Percentiles rank a stretch among this genome's conserved stretches.
These are phyloP conservation scores for Salvia rosmarinus DNA, from an alignment of 257 asterid species.

Conservation along the genomic window DNA sequence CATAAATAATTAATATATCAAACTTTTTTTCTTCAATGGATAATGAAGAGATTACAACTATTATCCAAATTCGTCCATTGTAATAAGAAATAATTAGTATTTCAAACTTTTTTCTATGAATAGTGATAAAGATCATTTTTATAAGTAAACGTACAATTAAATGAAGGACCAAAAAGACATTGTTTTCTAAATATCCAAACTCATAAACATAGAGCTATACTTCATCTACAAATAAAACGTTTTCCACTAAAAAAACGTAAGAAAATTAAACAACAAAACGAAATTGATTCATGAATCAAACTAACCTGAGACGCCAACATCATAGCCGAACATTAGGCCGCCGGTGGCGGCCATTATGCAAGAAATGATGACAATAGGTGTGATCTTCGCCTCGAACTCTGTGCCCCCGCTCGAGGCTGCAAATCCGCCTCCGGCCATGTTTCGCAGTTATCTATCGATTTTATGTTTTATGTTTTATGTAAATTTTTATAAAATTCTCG, in stretches of 20 bases:
- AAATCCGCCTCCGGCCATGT: slow-evolving; percentile 77
- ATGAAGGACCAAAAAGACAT: background rate
- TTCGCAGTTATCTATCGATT: background rate
- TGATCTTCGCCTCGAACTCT: slow-evolving; percentile 78
- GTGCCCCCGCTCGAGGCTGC: slow-evolving; percentile 56
- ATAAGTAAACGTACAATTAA: background rate
- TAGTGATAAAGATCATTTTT: background rate
- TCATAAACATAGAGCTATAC: background rate
- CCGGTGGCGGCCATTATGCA: slow-evolving; percentile 91
- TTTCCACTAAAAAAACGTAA: background rate
- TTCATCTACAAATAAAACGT: background rate
- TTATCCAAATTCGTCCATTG: too few species aligned
- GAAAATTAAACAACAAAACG: background rate
- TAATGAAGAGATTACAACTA: background rate
- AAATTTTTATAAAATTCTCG: background rate
- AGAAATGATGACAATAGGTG: slow-evolving; percentile 75
- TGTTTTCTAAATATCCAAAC: background rate
- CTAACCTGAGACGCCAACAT: slow-evolving; percentile 75
- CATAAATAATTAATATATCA: background rate
- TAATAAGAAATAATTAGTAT: too few species aligned
- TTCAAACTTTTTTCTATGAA: too few species aligned
- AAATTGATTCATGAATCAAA: background rate
- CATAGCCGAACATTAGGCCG: slow-evolving; percentile 90
- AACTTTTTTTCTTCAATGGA: background rate
- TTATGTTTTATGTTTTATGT: background rate